Conservation (phyloP, 2,329 filamentous ascomycete species). For the Huntiella decipiens region DNA sequence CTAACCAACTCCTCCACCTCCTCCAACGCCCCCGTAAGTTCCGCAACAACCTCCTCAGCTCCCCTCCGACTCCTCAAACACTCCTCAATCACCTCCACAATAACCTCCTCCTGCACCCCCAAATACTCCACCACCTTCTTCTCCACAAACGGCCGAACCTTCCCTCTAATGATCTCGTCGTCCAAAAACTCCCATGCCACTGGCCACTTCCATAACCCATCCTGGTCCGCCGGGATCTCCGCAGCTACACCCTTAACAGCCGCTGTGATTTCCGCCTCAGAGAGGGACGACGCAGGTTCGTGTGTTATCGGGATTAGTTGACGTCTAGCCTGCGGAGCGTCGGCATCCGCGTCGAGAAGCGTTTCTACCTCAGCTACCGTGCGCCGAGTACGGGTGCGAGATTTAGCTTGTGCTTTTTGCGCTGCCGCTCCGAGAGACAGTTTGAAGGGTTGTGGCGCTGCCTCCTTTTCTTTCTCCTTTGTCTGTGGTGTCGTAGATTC, state of each 20-base stretch:
- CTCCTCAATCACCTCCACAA: constrained; percentile 82
- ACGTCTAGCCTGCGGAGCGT: constrained; percentile 49
- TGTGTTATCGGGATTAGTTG: constrained; percentile 70
- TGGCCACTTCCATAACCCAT: constrained; percentile 77
- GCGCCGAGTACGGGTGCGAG: constrained; percentile 41
- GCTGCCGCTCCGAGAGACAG: constrained; percentile 79
- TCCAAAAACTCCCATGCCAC: constrained; percentile 88
- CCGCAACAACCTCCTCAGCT: constrained; percentile 65
- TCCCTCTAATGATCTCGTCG: constrained; percentile 59
- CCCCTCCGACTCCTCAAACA: constrained; percentile 58
- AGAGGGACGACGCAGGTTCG: constrained; percentile 47
- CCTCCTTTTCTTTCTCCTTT: constrained; percentile 15
- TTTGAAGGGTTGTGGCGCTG: constrained; percentile 66
- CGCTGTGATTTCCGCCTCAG: constrained; percentile 71
- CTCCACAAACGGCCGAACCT: constrained; percentile 85
- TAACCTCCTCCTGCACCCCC: constrained; percentile 85
- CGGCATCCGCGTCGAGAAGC: constrained; percentile 85
- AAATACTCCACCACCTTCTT: constrained; percentile 97
- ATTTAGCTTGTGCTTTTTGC: constrained; percentile 45
- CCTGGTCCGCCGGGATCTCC: constrained; percentile 75
- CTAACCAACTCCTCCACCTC: constrained; percentile 89
- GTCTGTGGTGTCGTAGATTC: background rate
- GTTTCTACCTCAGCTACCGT: constrained; percentile 90
- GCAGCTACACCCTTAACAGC: constrained; percentile 66
- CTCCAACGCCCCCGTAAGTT: constrained; percentile 75